Percentiles rank a stretch among this genome's conserved stretches.
These are phyloP conservation scores for Cydonia oblonga DNA, from an alignment of 331 rosid species.

Conservation along the genomic window DNA sequence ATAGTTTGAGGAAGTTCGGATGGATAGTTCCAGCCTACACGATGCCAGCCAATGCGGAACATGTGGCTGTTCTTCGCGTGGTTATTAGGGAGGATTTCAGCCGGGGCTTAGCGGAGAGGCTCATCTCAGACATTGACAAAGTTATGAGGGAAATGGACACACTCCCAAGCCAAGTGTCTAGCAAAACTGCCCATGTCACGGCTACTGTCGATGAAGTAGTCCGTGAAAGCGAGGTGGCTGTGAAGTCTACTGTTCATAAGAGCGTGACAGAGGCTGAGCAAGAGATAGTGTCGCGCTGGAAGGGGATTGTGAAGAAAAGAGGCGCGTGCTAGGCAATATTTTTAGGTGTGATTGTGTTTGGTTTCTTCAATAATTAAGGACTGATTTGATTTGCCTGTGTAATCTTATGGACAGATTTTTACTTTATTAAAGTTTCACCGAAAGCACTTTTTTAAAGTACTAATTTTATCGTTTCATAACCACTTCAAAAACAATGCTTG, in stretches of 20 bases:
- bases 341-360: neutral
- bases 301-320: conserved; percentile 35
- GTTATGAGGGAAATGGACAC: conserved; percentile 45
- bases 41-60: conserved; percentile 64
- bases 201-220: conserved; percentile 22
- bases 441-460: too few species aligned
- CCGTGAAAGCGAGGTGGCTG: neutral
- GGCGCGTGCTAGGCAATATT: conserved; percentile 44
- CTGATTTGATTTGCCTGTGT: neutral
- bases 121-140: conserved; percentile 45
- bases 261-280: conserved; percentile 22
- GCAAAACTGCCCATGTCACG: conserved; percentile 36
- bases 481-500: fast-evolving
- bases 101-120: conserved; percentile 61
- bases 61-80: conserved; percentile 61
- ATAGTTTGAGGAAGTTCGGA: conserved; percentile 46
- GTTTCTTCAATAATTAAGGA: neutral
- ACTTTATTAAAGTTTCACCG: too few species aligned
- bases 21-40: conserved; percentile 93
- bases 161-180: conserved; percentile 18
- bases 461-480: too few species aligned
- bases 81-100: conserved; percentile 88
- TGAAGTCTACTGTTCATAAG: conserved; percentile 17
- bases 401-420: too few species aligned
- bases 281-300: conserved; percentile 41